Base-by-base conservation (phyloP, 2,329 filamentous ascomycete genomes). In the Laburnicola sp. region DNA sequence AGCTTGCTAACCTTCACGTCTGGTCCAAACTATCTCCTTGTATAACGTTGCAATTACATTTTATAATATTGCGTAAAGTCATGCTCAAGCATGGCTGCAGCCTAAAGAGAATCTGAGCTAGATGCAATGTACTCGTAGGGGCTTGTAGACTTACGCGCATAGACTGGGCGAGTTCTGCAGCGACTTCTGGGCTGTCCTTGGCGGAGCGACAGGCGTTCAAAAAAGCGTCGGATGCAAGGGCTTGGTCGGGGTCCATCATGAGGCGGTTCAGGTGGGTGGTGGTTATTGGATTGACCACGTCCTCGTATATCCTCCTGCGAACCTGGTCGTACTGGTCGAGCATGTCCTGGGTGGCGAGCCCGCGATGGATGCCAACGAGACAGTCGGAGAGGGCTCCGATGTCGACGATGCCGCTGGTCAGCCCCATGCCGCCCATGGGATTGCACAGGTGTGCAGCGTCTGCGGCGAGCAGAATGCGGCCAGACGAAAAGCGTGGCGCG, bases 331-430 rank as follows among this genome's bases (percentile, higher is more conserved):
- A 58, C 8, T 40, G 42, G 26, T 58, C 53, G 3, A 58, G 47
- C 10, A 58, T 58, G 4, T 22, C 28, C 4, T 46, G 40, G 22
- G 48, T 41, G 3, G 53, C 50, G 22, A 48, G 42, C 2, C 36
- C 39, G 7, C 51, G 31, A 27, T 53, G 44, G 3, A 58, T 48
- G 1, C 48, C 55, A 1, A 37, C 58, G 0, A 85, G 72, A 54
- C 81, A 83, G 52, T 86, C 81, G 42, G 76, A 80, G 2, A 86
- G 73, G 0, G 80, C 79, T 6, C 80, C 82, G 2, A 82, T 75
- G 55, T 85, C 83, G 21, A 81, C 79, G 40, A 86, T 80, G 0
- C 82, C 83, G 6, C 82, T 81, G 0, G 81, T 84, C 40, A 85
- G 77, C 1, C 82, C 83, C n/a, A 85, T 69, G 0, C 82, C 82